A percentile compares a stretch with the other conserved stretches of the same genome.
These are phyloP conservation scores for Colletotrichum euphorbiae DNA, from an alignment of 2,329 filamentous ascomycete genomes.

Conservation along the genomic window DNA sequence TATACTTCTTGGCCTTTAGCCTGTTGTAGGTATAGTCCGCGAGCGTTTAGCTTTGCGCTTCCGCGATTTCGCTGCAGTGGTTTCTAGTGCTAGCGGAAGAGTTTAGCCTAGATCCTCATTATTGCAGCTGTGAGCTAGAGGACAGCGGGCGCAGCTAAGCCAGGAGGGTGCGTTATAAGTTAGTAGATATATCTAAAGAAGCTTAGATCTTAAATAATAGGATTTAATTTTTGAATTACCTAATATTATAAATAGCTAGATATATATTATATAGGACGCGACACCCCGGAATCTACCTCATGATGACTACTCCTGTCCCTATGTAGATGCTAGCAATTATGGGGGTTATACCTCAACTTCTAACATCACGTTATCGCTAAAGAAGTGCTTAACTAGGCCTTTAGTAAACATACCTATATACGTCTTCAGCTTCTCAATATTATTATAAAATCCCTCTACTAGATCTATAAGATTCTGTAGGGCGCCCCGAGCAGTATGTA, in stretches of 20 bases:
- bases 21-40: too few relatives aligned
- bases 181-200: conserved; percentile 13
- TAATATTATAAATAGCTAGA: neutral
- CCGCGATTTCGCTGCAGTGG: too few relatives aligned
- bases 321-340: neutral
- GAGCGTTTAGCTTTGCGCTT: too few relatives aligned
- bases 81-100: too few relatives aligned
- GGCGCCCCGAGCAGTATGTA: neutral
- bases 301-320: neutral
- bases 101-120: too few relatives aligned
- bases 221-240: too few relatives aligned
- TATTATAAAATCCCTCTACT: neutral
- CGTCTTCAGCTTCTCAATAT: conserved; percentile 9
- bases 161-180: too few relatives aligned
- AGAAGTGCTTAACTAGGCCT: conserved; percentile 5
- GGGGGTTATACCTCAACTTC: neutral
- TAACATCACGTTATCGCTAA: conserved; percentile 6
- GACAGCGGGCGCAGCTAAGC: too few relatives aligned
- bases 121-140: too few relatives aligned
- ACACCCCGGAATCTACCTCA: neutral
- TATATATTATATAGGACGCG: neutral
- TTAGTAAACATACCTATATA: conserved; percentile 7
- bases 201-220: neutral
- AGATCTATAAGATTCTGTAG: neutral
- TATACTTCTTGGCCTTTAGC: too few relatives aligned